Evolutionary conservation across 2,329 filamentous ascomycete species (phyloP), one percentile per base, ranked within the genome.

Genomic region (Clarireedia hainanense): DNA sequence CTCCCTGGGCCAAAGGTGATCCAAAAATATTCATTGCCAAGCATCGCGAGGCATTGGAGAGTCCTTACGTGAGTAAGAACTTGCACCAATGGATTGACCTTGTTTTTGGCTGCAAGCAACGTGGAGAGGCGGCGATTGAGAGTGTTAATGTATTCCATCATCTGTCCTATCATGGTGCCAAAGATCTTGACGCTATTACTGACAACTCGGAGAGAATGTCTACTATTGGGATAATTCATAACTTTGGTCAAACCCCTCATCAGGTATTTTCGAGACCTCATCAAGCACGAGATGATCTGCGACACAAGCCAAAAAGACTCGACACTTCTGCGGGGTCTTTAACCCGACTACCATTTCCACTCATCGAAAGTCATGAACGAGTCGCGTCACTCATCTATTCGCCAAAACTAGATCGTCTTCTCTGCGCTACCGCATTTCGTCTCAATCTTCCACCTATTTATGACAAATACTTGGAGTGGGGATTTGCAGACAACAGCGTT

Each of bases 1-100:
- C 94, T 1, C 90, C 89, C 0, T 99, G 94, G 94, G 94, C 94
- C 0, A 96, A 97, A 70, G 91, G 91, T 0, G 92, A 97, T 64
- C 90, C 94, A 0, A 89, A 91, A 61, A 91, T 97, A 36, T 99
- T 99, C 69, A 91, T 99, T 58, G 83, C 88, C 15, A 96, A 96
- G 71, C 89, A 99, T 65, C 84, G 94, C n/a, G 91, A 97, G 70
- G 94, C 94, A 0, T 74, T 99, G 0, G 94, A 99, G 69, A 96
- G 91, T 61, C 89, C 91, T 0, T 89, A 95, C 63, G 92, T 99
- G 37, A 96, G 89, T 67, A 83, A 89, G 68, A 85, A 94, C 62
- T 74, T 99, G 15, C 91, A 97, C 67, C 81, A 88, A 61, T 99
- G 94, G 94, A 96, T 99, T 57, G 94, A 99, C 67, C 77, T 99